Conservation (phyloP, 345 rosid species). For the Anastatica hierochuntica region DNA sequence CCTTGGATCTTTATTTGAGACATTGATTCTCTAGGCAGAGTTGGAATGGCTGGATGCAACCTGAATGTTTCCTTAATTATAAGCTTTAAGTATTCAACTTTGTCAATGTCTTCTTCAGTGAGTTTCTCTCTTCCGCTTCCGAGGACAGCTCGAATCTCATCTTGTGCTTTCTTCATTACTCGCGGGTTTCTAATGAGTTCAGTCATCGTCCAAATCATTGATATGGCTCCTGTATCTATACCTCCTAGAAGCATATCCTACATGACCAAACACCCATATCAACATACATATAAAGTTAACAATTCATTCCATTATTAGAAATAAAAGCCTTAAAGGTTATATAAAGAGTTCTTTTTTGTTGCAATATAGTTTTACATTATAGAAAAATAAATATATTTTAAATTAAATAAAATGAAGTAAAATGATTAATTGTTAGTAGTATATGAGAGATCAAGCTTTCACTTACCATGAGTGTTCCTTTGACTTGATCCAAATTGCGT, state of each 20-base stretch:
- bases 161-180: conserved; percentile 43
- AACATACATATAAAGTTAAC: no score
- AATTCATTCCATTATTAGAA: no score
- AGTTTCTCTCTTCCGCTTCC: no score
- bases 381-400: no score
- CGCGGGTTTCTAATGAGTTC: conserved; percentile 51
- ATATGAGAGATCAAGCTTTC: no score
- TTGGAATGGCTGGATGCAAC: conserved; percentile 43
- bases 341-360: no score
- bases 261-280: no score
- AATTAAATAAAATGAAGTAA: no score
- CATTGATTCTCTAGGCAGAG: conserved; percentile 34
- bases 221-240: conserved; percentile 24
- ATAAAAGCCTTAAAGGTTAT: no score
- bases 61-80: conserved; percentile 40
- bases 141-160: conserved; percentile 35
- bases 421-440: no score
- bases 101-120: conserved; percentile 22
- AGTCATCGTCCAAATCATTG: conserved; percentile 50
- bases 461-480: background rate
- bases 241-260: background rate
- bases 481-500: background rate
- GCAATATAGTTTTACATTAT: no score
- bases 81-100: conserved; percentile 32
- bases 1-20: conserved; percentile 17